Evolutionary conservation across 2,329 filamentous ascomycete genomes (phyloP).

Genomic region (Talaromyces sp.): DNA sequence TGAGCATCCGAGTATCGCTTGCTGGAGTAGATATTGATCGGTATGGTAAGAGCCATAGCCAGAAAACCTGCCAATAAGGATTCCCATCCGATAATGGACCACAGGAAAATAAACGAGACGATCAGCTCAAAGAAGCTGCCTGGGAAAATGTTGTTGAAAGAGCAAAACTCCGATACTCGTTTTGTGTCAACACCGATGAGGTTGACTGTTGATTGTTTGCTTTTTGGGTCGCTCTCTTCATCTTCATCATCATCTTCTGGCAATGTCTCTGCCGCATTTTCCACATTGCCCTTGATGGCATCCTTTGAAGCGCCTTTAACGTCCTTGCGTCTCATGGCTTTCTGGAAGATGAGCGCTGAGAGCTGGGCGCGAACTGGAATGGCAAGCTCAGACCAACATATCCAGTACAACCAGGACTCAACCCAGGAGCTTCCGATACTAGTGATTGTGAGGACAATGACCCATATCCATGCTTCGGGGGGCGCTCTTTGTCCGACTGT

Average conservation of each 20-base stretch:
- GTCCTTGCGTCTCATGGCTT: constrained; percentile 71
- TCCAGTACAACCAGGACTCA: constrained; percentile 63
- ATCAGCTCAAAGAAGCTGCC: constrained; percentile 61
- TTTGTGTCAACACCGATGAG: constrained; percentile 72
- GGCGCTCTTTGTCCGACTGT: constrained; percentile 46
- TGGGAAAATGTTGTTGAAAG: constrained; percentile 63
- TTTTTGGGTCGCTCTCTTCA: constrained; percentile 56
- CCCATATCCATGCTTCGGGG: constrained; percentile 60
- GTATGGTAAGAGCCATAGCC: constrained; percentile 62
- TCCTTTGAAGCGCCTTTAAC: constrained; percentile 56
- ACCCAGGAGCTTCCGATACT: constrained; percentile 56
- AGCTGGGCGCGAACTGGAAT: constrained; percentile 66
- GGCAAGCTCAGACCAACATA: constrained; percentile 57
- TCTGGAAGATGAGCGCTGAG: constrained; percentile 68
- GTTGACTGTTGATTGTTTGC: constrained; percentile 70
- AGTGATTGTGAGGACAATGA: constrained; percentile 59
- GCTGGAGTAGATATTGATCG: constrained; percentile 65
- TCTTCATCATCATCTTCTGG: constrained; percentile 35
- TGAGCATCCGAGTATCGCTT: constrained; percentile 63
- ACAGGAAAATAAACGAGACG: constrained; percentile 63
- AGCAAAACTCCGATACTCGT: constrained; percentile 65
- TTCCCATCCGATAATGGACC: constrained; percentile 67
- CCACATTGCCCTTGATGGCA: constrained; percentile 41
- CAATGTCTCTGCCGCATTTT: constrained; percentile 36
- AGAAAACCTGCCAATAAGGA: constrained; percentile 63